Base-by-base conservation (phyloP, 768 basidiomycete species). In the Candolleomyces efflorescens region DNA sequence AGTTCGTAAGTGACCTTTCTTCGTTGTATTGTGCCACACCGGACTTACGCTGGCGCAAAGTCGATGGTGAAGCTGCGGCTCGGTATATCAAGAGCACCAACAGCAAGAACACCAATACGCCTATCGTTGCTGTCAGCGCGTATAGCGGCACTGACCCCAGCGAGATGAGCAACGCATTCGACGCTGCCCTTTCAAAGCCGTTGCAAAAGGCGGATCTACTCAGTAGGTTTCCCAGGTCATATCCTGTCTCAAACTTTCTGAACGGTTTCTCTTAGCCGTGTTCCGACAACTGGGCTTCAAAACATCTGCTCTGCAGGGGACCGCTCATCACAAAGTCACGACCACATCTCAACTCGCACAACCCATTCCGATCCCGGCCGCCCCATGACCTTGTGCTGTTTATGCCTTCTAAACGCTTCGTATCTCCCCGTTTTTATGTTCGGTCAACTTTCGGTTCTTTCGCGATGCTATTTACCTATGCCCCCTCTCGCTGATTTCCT, bases 71-170 rank as follows among this genome's bases (percentile, higher is more conserved):
- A 73, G 89, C 91, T 63, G 97, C 97, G 36, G 95, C 97, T 11
- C 82, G 94, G 55, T 98, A 97, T 74, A 96, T 99, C 78, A 94
- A 94, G 77, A 94, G 88, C 64, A 98, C 95, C 17, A 93, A 92
- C 70, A 94, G 92, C 78, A 95, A 89, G 76, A 98, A 98, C 66
- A 86, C 89, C 52, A 87, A 82, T 64, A 95, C 94, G 11, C 96
- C 96, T 0, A 98, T 95, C 53, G 85, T 96, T 59, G 90, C 92
- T 54, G 86, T 96, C 52, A 95, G 91, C 68, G 92, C 92, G 32
- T 94, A 94, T 69, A 87, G 90, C 62, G 84, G 85, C 10, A 77
- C 76, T 17, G 90, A 92, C 59, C 76, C 81, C 32, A 80, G 74
- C 59, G 86, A 86, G 56, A 79, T 76, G 46, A 84, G 80, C 70